Base-by-base conservation (phyloP, 768 basidiomycete species). In the Mrakia frigida region DNA sequence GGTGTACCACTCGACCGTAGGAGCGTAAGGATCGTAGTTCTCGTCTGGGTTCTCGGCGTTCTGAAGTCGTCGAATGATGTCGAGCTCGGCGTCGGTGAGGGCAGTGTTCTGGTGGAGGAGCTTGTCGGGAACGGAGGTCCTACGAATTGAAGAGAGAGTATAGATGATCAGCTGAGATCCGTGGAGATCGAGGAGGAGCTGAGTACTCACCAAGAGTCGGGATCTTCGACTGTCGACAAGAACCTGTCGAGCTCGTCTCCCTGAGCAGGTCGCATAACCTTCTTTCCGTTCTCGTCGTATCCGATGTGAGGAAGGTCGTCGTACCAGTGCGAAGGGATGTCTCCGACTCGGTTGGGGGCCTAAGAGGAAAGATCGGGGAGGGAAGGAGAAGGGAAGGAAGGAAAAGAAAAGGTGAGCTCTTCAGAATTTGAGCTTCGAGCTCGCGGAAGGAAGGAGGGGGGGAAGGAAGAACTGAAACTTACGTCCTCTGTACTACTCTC, bases 231-330 rank as follows among this genome's bases (percentile, higher is more conserved):
- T 0, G 94, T 96, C 74, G 90, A 86, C 76, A 99, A 85, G 86
- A 99, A 99, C 83, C 92, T 97, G 86, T 99, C 97, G 72, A 99
- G 85, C 83, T 98, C 97, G 81, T 99, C 97, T 61, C 94, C 94
- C 80, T 90, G 90, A 60, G 94, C 96, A 18, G 97, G 95, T 73
- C 94, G 91, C 79, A 98, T 87, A 68, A 99, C 90, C 82, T 90
- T 90, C 85, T 93, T 96, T 73, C 97, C 97, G 82, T 94, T 89
- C 80, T 98, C 90, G 83, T 94, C 89, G 84, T 99, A 99, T 65
- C 97, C 97, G 82, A 99, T 88, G 84, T 99, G 97, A n/a, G 97
- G 97, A 80, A 99, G 86, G 86, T 98, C 95, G 82, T 98, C 97
- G 83, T 99, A 99, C 94, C 96, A 99, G 81, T 99, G 94, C 87